Base-by-base conservation (phyloP, 2,329 filamentous ascomycete genomes). In the Amylocarpus encephaloides region DNA sequence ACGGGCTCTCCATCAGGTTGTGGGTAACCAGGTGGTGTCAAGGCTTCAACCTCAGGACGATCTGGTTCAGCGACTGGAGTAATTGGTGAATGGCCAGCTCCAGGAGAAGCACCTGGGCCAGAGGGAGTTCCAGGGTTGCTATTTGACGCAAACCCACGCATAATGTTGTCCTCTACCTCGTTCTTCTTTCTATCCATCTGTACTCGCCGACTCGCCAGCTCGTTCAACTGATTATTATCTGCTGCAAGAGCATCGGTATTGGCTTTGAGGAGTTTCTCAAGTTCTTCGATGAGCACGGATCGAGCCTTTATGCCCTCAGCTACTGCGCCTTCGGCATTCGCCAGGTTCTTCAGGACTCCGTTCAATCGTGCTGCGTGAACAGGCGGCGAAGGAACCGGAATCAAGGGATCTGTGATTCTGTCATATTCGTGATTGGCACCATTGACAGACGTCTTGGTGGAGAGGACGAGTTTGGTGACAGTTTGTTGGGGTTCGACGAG, bases 301-400 rank as follows among this genome's bases (percentile, higher is more conserved):
- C 93, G 83, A 2, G 90, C 88, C 65, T 92, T 91, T 65, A 98
- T 88, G 59, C 86, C 88, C 62, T 95, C 89, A 2, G 87, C 84
- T 1, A 97, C 86, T 0, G 92, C 90, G 48, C 82, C 88, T 68
- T 98, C 91, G 3, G 93, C 93, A 56, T 81, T 88, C 16, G 89
- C 88, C 15, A 98, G 77, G 6, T 83, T 86, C 72, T 93, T 96
- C 48, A 97, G 77, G n/a, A 98, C 76, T 2, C 88, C 86, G 57
- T 88, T 91, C 7, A 98, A 79, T 26, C 89, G 85, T 12, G 92
- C 92, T 1, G 93, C 93, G 64, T 95, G 88, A 16, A 98, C 91
- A 1, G 93, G 91, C 0, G 91, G 85, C 0, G 89, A 86, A 0
- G 92, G 89, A 1, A 85, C 73, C 1, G 79, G 73, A 0, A 78